Evolutionary conservation across 106 monocot species (phyloP), one percentile per base, ranked within the genome.

Genomic region (Platanthera guangdongensis): DNA sequence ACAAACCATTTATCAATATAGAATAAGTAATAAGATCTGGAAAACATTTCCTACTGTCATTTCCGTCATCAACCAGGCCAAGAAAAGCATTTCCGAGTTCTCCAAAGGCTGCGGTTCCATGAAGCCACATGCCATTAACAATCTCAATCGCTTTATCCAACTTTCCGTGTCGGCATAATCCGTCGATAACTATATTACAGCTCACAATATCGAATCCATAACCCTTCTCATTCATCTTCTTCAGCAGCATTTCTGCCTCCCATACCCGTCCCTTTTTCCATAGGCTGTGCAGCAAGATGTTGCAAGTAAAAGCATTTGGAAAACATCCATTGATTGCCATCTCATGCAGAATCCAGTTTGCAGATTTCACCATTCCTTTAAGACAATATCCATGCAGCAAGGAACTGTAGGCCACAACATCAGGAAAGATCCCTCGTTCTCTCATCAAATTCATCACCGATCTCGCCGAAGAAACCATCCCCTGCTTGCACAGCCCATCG

Each of bases 111-210:
- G 93, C 89, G 81, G 85, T 91, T 79, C 96, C 96, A 80, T 86
- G 87, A 39, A 59, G 80, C 96, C 96, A 97, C 96, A 97, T 97
- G 16, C 78, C 80, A 72, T 79, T 70, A 47, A 92, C 87, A 71
- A 97, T 94, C 16, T 89, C 97, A 52, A 88, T 85, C n/a, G 97
- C 97, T 70, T 86, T 86, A 74, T 97, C 91, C 75, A 97, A 76
- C 73, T 90, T 87, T 11, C 91, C 89, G 79, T 79, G 91, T 71
- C 83, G 77, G 81, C 97, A 94, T 50, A 97, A 78, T 52, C 94
- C 91, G 28, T 91, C 77, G 45, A 97, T 85, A 62, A 94, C 81
- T 46, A 85, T 91, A 80, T 97, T 97, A 78, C 97, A 97, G 50
- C 84, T 92, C 39, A 92, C 86, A 15, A 83, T 89, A 81, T 92